These are phyloP conservation scores for Xylaria sp. DNA, from an alignment of 2,329 filamentous ascomycete genomes.

Conservation along the genomic window DNA sequence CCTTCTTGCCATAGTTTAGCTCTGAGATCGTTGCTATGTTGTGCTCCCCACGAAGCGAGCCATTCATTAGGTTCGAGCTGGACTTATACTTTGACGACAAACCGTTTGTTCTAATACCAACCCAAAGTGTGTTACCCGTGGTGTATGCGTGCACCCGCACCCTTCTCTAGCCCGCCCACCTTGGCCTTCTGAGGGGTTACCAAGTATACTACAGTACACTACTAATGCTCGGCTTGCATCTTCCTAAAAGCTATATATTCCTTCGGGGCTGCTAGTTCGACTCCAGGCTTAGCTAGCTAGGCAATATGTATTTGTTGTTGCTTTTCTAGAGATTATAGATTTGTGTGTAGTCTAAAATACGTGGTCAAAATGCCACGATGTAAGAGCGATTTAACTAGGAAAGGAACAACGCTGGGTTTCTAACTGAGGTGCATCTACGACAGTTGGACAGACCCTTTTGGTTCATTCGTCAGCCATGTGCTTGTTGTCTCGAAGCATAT, in stretches of 20 bases:
- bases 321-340: neutral
- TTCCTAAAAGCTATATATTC: neutral
- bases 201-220: neutral
- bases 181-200: too few species aligned
- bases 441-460: neutral
- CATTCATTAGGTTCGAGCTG: neutral
- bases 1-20: too few species aligned
- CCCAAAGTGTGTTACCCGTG: neutral
- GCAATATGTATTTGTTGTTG: neutral
- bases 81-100: conserved; percentile 6
- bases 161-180: neutral
- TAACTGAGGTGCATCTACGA: conserved; percentile 5
- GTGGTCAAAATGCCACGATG: neutral
- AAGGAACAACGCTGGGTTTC: too few species aligned
- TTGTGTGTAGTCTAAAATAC: too few species aligned
- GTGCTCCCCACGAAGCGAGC: neutral
- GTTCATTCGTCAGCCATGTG: neutral
- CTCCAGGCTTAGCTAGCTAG: neutral
- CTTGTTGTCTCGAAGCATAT: neutral
- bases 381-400: conserved; percentile 1
- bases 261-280: neutral
- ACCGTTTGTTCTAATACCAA: conserved; percentile 12
- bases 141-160: neutral
- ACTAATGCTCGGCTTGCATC: conserved; percentile 2
- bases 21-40: too few species aligned